Conservation (phyloP, 75 land plant genomes). For the Isoetes taiwanensis region DNA sequence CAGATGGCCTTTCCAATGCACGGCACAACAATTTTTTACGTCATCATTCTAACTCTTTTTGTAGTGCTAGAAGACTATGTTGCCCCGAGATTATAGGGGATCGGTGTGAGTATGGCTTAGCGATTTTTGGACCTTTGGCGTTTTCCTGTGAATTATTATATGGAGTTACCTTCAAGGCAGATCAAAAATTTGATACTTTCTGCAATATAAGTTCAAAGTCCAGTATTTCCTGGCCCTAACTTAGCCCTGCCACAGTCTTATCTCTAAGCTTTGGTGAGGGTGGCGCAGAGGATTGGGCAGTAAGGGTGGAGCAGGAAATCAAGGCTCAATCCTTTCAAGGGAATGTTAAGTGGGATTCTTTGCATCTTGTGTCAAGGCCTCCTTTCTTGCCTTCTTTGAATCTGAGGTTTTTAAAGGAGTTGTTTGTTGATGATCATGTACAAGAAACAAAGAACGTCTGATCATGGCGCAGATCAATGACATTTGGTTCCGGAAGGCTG, state of each 20-base stretch:
- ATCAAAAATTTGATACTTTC: conserved; percentile 7
- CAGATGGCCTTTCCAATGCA: too few species aligned
- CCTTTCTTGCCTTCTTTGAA: conserved; percentile 35
- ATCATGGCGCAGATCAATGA: too few species aligned
- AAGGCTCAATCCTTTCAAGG: conserved; percentile 10
- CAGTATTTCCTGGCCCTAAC: neutral
- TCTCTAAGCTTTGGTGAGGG: neutral
- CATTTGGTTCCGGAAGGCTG: too few species aligned
- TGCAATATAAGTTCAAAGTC: conserved; percentile 7
- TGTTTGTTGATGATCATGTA: too few species aligned
- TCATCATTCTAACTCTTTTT: too few species aligned
- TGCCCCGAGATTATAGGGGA: conserved; percentile 18
- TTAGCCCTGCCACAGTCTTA: conserved; percentile 6
- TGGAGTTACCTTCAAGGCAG: conserved; percentile 47
- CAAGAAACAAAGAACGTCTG: too few species aligned
- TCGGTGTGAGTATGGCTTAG: conserved; percentile 39
- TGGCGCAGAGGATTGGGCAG: too few species aligned
- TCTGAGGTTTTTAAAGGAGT: neutral
- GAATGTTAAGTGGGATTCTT: conserved; percentile 21
- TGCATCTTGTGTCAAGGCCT: conserved; percentile 36
- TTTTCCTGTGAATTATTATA: conserved; percentile 57
- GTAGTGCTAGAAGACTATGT: conserved; percentile 13
- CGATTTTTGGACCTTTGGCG: conserved; percentile 72
- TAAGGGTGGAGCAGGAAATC: too few species aligned
- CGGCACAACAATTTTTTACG: too few species aligned